Evolutionary conservation across 1,139 yeast genomes (phyloP), one percentile per base, ranked within the genome.

Genomic region (Yamadazyma taylorii): DNA sequence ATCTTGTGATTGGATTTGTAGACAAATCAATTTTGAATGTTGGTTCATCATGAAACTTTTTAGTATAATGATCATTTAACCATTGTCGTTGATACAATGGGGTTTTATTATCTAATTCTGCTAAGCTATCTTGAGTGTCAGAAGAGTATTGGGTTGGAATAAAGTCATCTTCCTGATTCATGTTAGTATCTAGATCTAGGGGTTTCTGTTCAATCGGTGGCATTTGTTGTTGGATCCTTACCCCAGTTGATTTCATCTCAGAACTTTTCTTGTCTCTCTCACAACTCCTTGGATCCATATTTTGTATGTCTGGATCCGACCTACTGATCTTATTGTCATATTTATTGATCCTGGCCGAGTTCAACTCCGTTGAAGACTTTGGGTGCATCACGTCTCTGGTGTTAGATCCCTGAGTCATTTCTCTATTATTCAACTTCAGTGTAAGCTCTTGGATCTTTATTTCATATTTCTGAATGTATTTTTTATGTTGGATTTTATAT

Each of bases 41-140:
- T 4, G 51, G 47, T n/a, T 51, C 47, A 12, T 48, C 40, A 8
- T 39, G 24, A 30, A 59, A 56, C 37, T 55, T 56, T 12, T 51
- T 41, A 3, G 47, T 54, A 44, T 58, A 61, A 39, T 56, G 59
- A 24, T 52, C 47, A 12, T 55, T 47, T 14, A 62, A 51, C 40
- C 50, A 60, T 33, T 63, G 63, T 22, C 65, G 51, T 41, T 64
- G 50, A 42, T 65, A 72, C 11, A 67, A 53, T 2, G 58, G 55
- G 4, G 60, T 54, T 5, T 38, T 41, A 10, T 35, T 33, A 2
- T 36, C 16, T 4, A 36, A 23, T 1, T 14, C 23, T 14, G 33
- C 45, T 30, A 35, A 36, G 17, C 38, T 45, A 15, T 35, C 27
- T 4, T 41, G 40, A 10, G 37, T 24, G 9, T 37, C 39, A 19